A percentile compares a stretch with the other conserved stretches of the same genome.
These are phyloP conservation scores for Penicillium roqueforti DNA, from an alignment of 495 filamentous ascomycete genomes.

Conservation along the genomic window DNA sequence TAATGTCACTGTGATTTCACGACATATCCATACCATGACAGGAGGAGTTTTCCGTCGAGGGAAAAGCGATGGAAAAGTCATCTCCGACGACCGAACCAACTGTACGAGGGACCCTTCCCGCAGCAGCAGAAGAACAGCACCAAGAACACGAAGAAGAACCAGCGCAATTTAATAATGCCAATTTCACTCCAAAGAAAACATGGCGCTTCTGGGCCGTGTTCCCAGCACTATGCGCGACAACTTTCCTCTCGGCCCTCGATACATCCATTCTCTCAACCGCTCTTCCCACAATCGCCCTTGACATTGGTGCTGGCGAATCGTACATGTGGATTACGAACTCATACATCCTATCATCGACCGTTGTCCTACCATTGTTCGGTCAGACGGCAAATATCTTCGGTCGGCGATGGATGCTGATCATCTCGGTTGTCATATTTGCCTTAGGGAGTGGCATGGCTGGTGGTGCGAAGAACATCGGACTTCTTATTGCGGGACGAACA, in stretches of 20 bases:
- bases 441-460: constrained; percentile 40
- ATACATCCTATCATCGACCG: constrained; percentile 33
- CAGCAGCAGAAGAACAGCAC: background rate
- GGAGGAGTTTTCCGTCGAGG: background rate
- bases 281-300: constrained; percentile 35
- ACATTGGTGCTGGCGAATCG: constrained; percentile 25
- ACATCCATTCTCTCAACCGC: constrained; percentile 38
- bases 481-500: constrained; percentile 25
- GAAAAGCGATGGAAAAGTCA: background rate
- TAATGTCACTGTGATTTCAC: background rate
- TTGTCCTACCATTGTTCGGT: constrained; percentile 25
- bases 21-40: background rate
- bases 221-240: constrained; percentile 28
- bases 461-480: constrained; percentile 21
- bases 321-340: constrained; percentile 45
- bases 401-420: constrained; percentile 39
- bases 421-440: constrained; percentile 33
- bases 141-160: background rate
- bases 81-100: background rate
- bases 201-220: constrained; percentile 24
- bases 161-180: background rate
- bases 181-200: background rate
- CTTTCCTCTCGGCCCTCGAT: constrained; percentile 31
- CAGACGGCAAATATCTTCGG: constrained; percentile 50
- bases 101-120: background rate